Evolutionary conservation across 768 basidiomycete species (phyloP).

Genomic region (Lyophyllum atratum): DNA sequence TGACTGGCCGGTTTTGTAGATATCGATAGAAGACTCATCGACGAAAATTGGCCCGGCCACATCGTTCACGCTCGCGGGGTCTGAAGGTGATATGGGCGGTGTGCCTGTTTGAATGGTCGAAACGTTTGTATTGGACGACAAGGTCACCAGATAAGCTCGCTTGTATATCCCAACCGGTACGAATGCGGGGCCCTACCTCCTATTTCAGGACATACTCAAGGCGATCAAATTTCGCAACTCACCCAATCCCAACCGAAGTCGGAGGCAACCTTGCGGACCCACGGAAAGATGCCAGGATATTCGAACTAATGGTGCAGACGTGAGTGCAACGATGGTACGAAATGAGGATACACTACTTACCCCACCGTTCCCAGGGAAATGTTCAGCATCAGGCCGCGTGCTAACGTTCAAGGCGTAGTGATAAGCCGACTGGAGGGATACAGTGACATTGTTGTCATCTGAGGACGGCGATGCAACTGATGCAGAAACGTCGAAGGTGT

Average conservation of each 20-base stretch:
- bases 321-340: not conserved
- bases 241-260: conserved; percentile 72
- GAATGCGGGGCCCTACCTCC: conserved; percentile 55
- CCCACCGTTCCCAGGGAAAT: conserved; percentile 36
- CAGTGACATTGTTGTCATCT: conserved; percentile 44
- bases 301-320: conserved; percentile 39
- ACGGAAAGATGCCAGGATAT: conserved; percentile 48
- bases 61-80: conserved; percentile 19
- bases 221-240: not conserved
- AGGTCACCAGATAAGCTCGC: conserved; percentile 52
- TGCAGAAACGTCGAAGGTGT: conserved; percentile 51
- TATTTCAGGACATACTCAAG: not conserved
- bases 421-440: conserved; percentile 55
- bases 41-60: conserved; percentile 39
- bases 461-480: conserved; percentile 33
- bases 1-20: conserved; percentile 53
- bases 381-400: conserved; percentile 47
- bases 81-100: conserved; percentile 25
- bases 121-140: conserved; percentile 24
- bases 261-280: conserved; percentile 50
- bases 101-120: conserved; percentile 19
- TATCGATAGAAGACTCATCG: conserved; percentile 55
- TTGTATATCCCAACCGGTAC: conserved; percentile 57
- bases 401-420: conserved; percentile 57
- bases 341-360: conserved; percentile 21